These are phyloP conservation scores for Atkinsonella hypoxylon DNA, from an alignment of 2,329 filamentous ascomycete species.

Conservation along the genomic window DNA sequence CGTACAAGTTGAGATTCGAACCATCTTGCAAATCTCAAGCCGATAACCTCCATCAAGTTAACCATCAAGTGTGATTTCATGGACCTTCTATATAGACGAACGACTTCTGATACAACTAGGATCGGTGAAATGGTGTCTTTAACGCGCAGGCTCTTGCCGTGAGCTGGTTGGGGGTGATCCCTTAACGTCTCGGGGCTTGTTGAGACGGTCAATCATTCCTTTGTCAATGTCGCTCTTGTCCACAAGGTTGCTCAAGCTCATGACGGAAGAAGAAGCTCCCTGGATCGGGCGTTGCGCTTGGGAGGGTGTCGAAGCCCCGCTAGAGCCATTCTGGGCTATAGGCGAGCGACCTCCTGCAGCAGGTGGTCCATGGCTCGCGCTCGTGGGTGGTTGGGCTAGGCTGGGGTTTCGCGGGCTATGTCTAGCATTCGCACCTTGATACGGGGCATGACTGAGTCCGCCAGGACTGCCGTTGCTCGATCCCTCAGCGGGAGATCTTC, in stretches of 20 bases:
- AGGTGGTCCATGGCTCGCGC: constrained; percentile 16
- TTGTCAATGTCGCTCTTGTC: constrained; percentile 42
- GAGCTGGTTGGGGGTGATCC: constrained; percentile 1
- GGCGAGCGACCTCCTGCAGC: constrained; percentile 25
- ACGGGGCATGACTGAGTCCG: constrained; percentile 26
- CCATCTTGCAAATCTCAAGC: too few relatives aligned
- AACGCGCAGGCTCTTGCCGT: constrained; percentile 7
- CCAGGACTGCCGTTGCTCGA: constrained; percentile 36
- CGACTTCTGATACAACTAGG: neutral
- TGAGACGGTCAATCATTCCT: constrained; percentile 41
- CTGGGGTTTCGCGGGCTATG: constrained; percentile 28
- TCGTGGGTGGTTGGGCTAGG: constrained; percentile 9
- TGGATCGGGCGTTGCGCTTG: constrained; percentile 14
- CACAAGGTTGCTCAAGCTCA: constrained; percentile 41
- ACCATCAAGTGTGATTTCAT: neutral
- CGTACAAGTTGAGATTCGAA: neutral
- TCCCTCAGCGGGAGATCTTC: constrained; percentile 39
- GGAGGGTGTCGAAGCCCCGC: constrained; percentile 23
- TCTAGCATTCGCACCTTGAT: constrained; percentile 22
- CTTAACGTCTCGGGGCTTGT: constrained; percentile 21
- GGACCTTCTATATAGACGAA: too few relatives aligned
- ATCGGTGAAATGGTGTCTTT: neutral
- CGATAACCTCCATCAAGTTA: neutral
- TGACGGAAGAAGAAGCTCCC: constrained; percentile 27
- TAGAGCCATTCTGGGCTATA: constrained; percentile 22